phyloP scores from a whole-genome alignment of 345 rosid species.

The Kandelia obovata region DNA sequence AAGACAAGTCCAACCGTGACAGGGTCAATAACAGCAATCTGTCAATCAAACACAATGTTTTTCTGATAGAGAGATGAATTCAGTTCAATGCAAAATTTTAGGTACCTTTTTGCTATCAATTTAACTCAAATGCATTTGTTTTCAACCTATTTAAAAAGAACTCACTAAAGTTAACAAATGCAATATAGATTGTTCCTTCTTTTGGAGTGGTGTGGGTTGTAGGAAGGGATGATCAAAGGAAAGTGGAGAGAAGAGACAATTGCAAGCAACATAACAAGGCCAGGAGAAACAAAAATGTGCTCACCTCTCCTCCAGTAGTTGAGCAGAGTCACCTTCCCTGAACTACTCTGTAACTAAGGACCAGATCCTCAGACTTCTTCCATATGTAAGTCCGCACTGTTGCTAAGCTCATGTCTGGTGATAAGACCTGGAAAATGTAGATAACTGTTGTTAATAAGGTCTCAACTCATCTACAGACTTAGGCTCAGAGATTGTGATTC shows the following conservation, averaged over 20 bases:
- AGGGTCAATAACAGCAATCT: constrained; percentile 3
- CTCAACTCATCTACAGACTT: background rate
- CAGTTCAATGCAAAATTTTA: background rate
- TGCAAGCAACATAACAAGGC: background rate
- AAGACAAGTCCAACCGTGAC: constrained; percentile 28
- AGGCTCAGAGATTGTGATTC: background rate
- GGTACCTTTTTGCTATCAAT: background rate
- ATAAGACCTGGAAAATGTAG: constrained; percentile 57
- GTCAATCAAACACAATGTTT: background rate
- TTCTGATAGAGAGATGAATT: background rate
- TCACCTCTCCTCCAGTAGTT: constrained; percentile 36
- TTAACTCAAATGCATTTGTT: background rate
- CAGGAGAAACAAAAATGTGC: background rate
- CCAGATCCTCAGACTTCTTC: constrained; percentile 95
- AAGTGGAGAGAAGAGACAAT: background rate
- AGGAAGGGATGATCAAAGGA: background rate
- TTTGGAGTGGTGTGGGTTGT: too few relatives aligned
- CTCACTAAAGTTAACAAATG: background rate
- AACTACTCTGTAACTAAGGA: constrained; percentile 79
- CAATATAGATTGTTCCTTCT: background rate
- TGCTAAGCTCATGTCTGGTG: constrained; percentile 98
- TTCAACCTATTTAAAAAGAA: background rate
- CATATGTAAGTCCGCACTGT: constrained; percentile 87
- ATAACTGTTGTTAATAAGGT: constrained; percentile 4
- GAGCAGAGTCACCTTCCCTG: constrained; percentile 59